Base-by-base conservation (phyloP, 2,329 filamentous ascomycete genomes). In the Fusarium penzigii region DNA sequence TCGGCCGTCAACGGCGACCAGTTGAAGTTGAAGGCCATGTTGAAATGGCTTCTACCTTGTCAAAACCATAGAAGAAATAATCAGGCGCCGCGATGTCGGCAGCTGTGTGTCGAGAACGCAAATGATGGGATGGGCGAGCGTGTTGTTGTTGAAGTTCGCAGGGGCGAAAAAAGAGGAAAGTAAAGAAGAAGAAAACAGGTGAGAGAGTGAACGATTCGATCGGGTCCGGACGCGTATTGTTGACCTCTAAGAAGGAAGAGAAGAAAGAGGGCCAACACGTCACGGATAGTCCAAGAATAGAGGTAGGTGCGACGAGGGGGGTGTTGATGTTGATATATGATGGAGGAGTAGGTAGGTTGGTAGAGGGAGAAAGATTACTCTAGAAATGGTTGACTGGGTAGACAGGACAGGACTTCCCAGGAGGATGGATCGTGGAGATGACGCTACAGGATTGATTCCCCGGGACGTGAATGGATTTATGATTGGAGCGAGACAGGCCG, bases 11-110 rank as follows among this genome's bases (percentile, higher is more conserved):
- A 83, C 70, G 94, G 94, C 83, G 92, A 96, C 94, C 94, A 99
- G 90, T 97, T 97, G 89, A 99, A 99, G 81, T 97, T 97, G 89
- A 99, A 99, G 65, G 94, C 94, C 94, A 99, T 99, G 75, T 76
- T 80, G 74, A 75, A 74, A 76, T 77, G 74, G 75, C 76, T 58
- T 61, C 68, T 61, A 65, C 62, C 48, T 63, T 62, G 63, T 66
- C 65, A 65, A 58, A 54, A 67, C 63, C 72, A 74, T 74, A 61
- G 59, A 64, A 60, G 47, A 57, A 53, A 56, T 46, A 55, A 53
- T 41, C 47, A 59, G 56, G 60, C 48, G 63, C 64, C 58, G 58
- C 58, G 48, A 46, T 44, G 57, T 64, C 48, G 59, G 56, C 49
- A 51, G 50, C 48, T 59, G 53, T 62, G 50, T 51, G 53, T 45